Base-by-base conservation (phyloP, 73 alveolate genomes). In the Tetrahymena malaccensis region DNA sequence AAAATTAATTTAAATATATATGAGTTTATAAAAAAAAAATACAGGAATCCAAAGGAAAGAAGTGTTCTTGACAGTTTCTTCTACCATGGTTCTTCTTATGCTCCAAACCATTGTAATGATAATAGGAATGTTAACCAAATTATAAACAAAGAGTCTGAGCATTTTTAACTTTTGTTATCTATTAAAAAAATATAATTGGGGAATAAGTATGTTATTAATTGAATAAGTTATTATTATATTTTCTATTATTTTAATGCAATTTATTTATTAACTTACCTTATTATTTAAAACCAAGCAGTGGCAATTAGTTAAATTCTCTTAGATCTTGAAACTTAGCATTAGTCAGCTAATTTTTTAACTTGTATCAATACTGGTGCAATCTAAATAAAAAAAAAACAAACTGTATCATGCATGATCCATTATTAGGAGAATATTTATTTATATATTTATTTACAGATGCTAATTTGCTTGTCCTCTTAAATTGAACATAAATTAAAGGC, bases 41-140 rank as follows among this genome's bases (percentile, higher is more conserved):
- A 94, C 95, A 89, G 97, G 97, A 70, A 85, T 40, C 97, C 97
- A 95, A 10, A 95, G 85, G 44, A 95, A 95, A 27, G 97, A 58
- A 50, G 97, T 95, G 33, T 33, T 85, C 40, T 95, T 95, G 33
- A 95, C 93, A 25, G 97, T 85, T 95, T 95, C 97, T 55, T 95
- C 97, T 27, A 95, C 84, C 84, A 95, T 85, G 5, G 94, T 38
- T 95, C 97, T 95, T 85, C 97, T 93, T 25, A 95, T 95, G 35
- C 97, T 95, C 97, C 97, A 95, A 95, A 95, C 94, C 94, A 95
- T 43, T 0, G 97, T 95, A 43, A 95, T 89, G 1, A 95, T 43
- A 44, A 95, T 85, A 4, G 97, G 97, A 43, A 95, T 55, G 50
- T 95, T 94, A 55, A 95, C 93, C 15, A 95, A 93, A 89, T 95